Evolutionary conservation across 2,329 filamentous ascomycete species (phyloP), one percentile per base, ranked within the genome.

Genomic region (Cytospora leucostoma): DNA sequence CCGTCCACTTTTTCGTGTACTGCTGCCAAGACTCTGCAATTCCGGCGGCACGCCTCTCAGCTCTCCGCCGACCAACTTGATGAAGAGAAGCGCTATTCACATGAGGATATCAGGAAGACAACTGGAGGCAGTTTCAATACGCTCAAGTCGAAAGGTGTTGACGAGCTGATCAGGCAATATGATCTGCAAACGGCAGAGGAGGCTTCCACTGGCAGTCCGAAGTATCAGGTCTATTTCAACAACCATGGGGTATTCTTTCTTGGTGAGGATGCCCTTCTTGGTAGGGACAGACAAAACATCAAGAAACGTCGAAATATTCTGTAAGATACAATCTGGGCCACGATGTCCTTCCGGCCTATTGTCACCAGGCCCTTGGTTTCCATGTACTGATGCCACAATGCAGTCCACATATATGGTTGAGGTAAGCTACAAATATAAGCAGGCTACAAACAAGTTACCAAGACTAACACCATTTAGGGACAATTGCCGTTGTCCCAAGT

Each of bases 401-500:
- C 55, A 66, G 64, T n/a, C 15, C 51, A 11, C 37, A 56, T 32
- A 44, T 52, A 38, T 66, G 65, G 65, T 37, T 66, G 33, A 64
- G 65, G 65, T 66, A 32, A 62, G 62, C 10, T 35, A 6, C 13
- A 11, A 27, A 13, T 33, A 19, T 12, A 4, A 15, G 19, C 37
- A 17, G 11, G 34, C 7, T 1, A 2, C 32, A 49, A 4, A 11
- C 19, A 8, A 10, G 27, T 19, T 10, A 21, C 34, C 33, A 40
- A n/a, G 4, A 38, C 54, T 66, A 11, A 63, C 21, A n/a, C 4
- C 12, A 21, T 15, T 21, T 15, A 88, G 89, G 66, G 90, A 93
- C 69, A 89, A 91, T 70, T 93, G 90, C 71, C 88, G 86, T 64
- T 93, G 90, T 71, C 69, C 74, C 1, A 73, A 78, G 65, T 93